Conservation (phyloP, 805 yeast genomes). For the Brettanomyces bruxellensis region DNA sequence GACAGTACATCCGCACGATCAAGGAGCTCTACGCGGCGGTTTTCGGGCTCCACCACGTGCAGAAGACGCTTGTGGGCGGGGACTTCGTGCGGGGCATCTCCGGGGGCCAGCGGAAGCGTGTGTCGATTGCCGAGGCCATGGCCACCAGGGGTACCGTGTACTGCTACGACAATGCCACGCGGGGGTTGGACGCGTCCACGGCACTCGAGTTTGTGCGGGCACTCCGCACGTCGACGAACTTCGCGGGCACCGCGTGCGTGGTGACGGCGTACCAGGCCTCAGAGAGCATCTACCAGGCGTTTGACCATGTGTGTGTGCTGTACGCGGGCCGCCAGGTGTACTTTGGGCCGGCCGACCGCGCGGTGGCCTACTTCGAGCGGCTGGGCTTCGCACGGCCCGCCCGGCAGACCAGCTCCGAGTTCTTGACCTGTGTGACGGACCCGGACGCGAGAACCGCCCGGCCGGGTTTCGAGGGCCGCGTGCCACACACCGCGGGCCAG, state of each 20-base stretch:
- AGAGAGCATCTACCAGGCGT: constrained; percentile 49
- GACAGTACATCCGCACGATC: constrained; percentile 29
- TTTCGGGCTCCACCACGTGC: constrained; percentile 48
- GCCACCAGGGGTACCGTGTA: constrained; percentile 43
- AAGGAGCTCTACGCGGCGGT: constrained; percentile 42
- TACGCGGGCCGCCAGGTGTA: constrained; percentile 53
- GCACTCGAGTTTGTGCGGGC: constrained; percentile 58
- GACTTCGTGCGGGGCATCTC: constrained; percentile 60
- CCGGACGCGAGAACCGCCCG: constrained; percentile 45
- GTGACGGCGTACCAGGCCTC: constrained; percentile 62
- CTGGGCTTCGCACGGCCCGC: constrained; percentile 57
- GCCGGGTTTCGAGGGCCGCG: constrained; percentile 41
- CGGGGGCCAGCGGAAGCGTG: constrained; percentile 66
- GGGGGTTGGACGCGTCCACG: constrained; percentile 65
- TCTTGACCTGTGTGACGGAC: constrained; percentile 57
- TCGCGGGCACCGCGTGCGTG: constrained; percentile 45
- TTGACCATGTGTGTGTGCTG: constrained; percentile 50
- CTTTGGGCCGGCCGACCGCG: constrained; percentile 44
- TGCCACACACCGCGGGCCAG: constrained; percentile 50
- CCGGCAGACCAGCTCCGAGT: constrained; percentile 62
- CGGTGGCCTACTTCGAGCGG: constrained; percentile 41
- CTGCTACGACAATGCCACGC: constrained; percentile 61
- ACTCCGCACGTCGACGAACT: constrained; percentile 46
- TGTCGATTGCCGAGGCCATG: constrained; percentile 55
- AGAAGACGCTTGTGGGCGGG: constrained; percentile 53